These are phyloP conservation scores for Raddia guianensis DNA, from an alignment of 176 grass and related monocot species.

Conservation along the genomic window DNA sequence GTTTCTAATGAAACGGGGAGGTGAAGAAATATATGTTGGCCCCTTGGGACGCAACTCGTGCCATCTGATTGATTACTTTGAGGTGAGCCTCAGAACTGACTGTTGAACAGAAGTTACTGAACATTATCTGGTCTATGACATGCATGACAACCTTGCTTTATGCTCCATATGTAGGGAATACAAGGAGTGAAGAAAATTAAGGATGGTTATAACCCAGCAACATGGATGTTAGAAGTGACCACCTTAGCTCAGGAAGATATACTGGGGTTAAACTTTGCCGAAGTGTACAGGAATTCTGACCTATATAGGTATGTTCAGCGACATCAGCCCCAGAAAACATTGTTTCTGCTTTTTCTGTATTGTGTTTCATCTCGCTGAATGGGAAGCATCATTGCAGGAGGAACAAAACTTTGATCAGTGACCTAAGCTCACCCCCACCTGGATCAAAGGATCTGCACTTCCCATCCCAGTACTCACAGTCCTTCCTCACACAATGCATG, in stretches of 20 bases:
- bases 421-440: conserved; percentile 62
- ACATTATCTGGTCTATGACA: conserved; percentile 20
- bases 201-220: conserved; percentile 90
- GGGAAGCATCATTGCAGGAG: conserved; percentile 55
- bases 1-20: conserved; percentile 95
- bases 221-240: conserved; percentile 92
- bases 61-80: conserved; percentile 80
- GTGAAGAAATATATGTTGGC: conserved; percentile 87
- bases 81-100: conserved; percentile 56
- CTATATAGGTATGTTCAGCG: conserved; percentile 61
- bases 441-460: conserved; percentile 82
- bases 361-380: conserved; percentile 32
- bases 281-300: conserved; percentile 75
- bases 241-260: conserved; percentile 78
- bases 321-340: not conserved
- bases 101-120: not conserved
- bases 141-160: conserved; percentile 23
- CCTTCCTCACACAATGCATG: conserved; percentile 75
- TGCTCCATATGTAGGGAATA: conserved; percentile 55
- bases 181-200: conserved; percentile 90
- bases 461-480: conserved; percentile 66
- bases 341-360: not conserved
- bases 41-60: conserved; percentile 82
- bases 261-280: conserved; percentile 67
- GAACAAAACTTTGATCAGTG: conserved; percentile 82